phyloP scores from a whole-genome alignment of 495 filamentous ascomycete genomes.

The Pyronema omphalodes region DNA sequence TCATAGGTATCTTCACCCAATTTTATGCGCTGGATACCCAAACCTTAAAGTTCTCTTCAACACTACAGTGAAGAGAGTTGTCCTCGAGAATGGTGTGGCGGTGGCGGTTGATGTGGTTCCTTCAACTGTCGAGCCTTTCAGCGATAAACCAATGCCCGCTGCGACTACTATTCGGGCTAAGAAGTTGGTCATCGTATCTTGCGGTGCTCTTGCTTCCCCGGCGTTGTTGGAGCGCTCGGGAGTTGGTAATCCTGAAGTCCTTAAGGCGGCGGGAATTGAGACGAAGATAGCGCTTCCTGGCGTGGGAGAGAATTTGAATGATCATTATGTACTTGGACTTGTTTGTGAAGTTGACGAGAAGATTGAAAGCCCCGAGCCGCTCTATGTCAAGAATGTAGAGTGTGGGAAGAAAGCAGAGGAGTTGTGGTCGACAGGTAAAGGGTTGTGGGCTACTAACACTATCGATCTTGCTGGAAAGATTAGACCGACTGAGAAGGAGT shows the following conservation, averaged over 20 bases:
- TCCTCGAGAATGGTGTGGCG: slow-evolving; percentile 33
- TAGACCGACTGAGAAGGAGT: slow-evolving; percentile 13
- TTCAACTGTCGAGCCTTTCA: not conserved
- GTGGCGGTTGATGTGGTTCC: slow-evolving; percentile 28
- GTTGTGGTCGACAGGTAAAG: slow-evolving; percentile 14
- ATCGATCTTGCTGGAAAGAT: slow-evolving; percentile 18
- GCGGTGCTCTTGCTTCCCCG: slow-evolving; percentile 39
- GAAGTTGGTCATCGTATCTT: slow-evolving; percentile 40
- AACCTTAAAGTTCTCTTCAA: slow-evolving; percentile 37
- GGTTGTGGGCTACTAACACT: slow-evolving; percentile 13
- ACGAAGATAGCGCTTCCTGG: slow-evolving; percentile 27
- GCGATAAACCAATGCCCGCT: not conserved
- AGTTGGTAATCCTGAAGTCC: slow-evolving; percentile 30
- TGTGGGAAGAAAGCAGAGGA: slow-evolving; percentile 6
- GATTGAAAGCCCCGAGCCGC: slow-evolving; percentile 13
- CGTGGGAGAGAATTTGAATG: slow-evolving; percentile 34
- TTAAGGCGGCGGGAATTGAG: slow-evolving; percentile 23
- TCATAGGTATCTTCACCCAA: slow-evolving; percentile 25
- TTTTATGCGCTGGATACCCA: slow-evolving; percentile 23
- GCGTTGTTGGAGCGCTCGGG: slow-evolving; percentile 44
- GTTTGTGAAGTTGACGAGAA: slow-evolving; percentile 5
- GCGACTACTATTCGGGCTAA: slow-evolving; percentile 27
- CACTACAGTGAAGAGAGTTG: slow-evolving; percentile 32
- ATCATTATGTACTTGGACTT: slow-evolving; percentile 29
- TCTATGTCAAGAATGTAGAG: slow-evolving; percentile 9